Base-by-base conservation (phyloP, 2,329 filamentous ascomycete genomes). In the Fusarium denticulatum region DNA sequence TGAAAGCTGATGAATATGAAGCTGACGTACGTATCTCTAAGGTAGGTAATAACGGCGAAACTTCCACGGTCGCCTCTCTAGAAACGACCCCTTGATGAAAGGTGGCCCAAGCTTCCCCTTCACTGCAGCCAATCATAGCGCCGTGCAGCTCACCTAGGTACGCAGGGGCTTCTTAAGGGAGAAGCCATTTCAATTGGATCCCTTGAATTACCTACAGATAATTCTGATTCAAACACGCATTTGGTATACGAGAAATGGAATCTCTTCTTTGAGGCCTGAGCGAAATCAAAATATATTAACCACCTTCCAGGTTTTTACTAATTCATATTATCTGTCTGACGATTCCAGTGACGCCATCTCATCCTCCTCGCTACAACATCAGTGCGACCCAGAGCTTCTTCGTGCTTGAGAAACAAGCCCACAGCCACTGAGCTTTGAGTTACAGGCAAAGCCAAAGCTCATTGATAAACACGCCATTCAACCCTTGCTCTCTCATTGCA, bases 21-120 rank as follows among this genome's bases (percentile, higher is more conserved):
- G 77, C 74, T 78, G 77, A 78, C 77, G 75, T 78, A 78, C 63
- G 67, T 78, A 77, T 72, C 69, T 67, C 22, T 71, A 10, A 37
- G 18, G 36, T 22, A 50, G 22, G 26, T 56, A 40, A 40, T 53
- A 52, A 64, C 66, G 71, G 75, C 68, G 75, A 79, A 79, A 79
- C 71, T 77, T 78, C 77, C 77, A 78, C 77, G 77, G 76, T 79
- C 76, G 77, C 77, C 77, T 79, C 70, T 77, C 67, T 71, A 71
- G 58, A 72, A 66, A 58, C 52, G 58, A 65, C 75, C 77, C 74
- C 76, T 76, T 68, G 72, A 62, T 47, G 49, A 62, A 40, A 63
- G 22, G 65, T 73, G 77, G 77, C 58, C 77, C 77, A 73, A 78
- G 77, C 77, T 78, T 73, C 71, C 26, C 10, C 49, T 52, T 49